phyloP scores from a whole-genome alignment of 1,284 basidiomycete species.

The Cutaneotrichosporon cavernicola region DNA sequence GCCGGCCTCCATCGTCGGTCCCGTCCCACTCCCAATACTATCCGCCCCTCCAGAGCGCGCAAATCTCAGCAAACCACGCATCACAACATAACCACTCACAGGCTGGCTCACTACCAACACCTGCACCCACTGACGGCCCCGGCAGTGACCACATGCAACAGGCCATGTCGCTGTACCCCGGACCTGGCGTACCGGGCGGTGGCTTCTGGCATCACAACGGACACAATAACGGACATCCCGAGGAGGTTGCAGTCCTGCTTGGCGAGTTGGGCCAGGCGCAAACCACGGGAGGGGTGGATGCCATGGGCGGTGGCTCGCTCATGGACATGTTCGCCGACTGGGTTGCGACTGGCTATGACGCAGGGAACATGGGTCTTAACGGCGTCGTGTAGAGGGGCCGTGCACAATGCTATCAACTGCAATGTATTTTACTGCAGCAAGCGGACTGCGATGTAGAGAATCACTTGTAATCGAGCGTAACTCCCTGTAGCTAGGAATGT shows the following conservation, averaged over 20 bases:
- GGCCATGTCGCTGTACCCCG: constrained; percentile 6
- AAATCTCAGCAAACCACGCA: neutral
- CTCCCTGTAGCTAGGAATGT: too few species aligned
- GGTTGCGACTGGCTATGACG: constrained; percentile 23
- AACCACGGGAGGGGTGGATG: constrained; percentile 3
- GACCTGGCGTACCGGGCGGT: neutral
- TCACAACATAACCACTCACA: neutral
- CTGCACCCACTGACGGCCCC: constrained; percentile 1
- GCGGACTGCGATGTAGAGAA: neutral
- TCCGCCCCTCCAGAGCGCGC: neutral
- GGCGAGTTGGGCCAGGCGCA: constrained; percentile 14
- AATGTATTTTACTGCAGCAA: neutral
- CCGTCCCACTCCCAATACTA: constrained; percentile 2
- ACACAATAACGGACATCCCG: constrained; percentile 12
- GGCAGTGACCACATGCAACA: constrained; percentile 10
- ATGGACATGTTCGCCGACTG: constrained; percentile 19
- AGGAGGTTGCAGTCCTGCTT: constrained; percentile 18
- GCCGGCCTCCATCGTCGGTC: constrained; percentile 7
- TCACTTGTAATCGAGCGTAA: neutral
- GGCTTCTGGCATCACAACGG: constrained; percentile 4
- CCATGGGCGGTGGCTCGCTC: neutral
- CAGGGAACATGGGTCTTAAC: neutral
- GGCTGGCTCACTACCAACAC: constrained; percentile 3
- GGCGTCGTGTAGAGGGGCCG: neutral
- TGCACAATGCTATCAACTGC: neutral